Conservation (phyloP, 768 basidiomycete genomes). For the Trametes cinnabarina region DNA sequence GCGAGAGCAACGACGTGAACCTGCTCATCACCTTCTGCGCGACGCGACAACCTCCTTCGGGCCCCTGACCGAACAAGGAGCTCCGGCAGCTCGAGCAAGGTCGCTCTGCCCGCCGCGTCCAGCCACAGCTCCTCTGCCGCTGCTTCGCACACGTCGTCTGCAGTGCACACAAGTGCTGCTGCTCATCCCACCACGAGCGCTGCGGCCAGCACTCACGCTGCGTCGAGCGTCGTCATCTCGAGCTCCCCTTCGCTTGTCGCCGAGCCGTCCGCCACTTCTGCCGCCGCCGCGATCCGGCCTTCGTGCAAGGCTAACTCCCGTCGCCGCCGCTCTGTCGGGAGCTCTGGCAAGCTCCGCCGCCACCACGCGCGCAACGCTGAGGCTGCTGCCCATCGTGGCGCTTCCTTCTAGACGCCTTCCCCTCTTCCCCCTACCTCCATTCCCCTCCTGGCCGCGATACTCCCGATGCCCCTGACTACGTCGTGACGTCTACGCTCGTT, state of each 20-base stretch:
- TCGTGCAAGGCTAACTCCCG: constrained; percentile 6
- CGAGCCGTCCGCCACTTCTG: constrained; percentile 4
- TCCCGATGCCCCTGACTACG: background rate
- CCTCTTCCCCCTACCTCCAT: background rate
- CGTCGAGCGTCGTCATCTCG: constrained; percentile 3
- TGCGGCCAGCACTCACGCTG: background rate
- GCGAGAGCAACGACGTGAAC: constrained; percentile 43
- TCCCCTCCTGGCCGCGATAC: background rate
- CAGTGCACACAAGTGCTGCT: constrained; percentile 1
- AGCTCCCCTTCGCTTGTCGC: constrained; percentile 8
- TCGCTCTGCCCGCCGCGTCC: background rate
- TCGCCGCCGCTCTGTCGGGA: constrained; percentile 4
- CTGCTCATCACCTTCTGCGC: constrained; percentile 49
- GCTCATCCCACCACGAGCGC: constrained; percentile 4
- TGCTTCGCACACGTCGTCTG: background rate
- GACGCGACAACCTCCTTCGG: constrained; percentile 28
- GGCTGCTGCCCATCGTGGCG: constrained; percentile 6
- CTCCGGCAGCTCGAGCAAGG: background rate
- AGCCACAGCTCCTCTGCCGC: constrained; percentile 10
- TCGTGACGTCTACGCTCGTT: constrained; percentile 7
- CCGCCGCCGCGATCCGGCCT: background rate
- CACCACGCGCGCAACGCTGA: constrained; percentile 18
- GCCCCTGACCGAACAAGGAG: background rate
- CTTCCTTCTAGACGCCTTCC: constrained; percentile 8
- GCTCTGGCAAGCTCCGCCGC: constrained; percentile 5